A percentile compares a stretch with the other conserved stretches of the same genome.
Evolutionary conservation across 805 yeast genomes (phyloP).

Genomic region (Metschnikowia amazonensis): DNA sequence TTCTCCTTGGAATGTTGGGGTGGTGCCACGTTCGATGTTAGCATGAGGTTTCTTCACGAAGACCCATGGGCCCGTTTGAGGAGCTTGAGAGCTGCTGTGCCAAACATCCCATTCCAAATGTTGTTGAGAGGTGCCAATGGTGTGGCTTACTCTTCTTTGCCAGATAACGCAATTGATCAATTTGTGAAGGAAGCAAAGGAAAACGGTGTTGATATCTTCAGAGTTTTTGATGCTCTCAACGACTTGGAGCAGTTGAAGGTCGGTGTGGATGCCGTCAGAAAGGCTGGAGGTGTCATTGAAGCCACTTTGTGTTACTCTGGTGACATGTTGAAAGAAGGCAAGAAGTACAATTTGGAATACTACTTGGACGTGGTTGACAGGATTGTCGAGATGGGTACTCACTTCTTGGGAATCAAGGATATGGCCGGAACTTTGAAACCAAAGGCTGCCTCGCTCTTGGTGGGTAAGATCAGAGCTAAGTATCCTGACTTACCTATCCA

Average conservation of each 20-base stretch:
- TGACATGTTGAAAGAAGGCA: slow-evolving; percentile 93
- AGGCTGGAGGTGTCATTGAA: slow-evolving; percentile 98
- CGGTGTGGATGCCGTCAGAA: slow-evolving; percentile 96
- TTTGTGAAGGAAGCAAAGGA: slow-evolving; percentile 93
- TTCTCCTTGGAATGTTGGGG: slow-evolving; percentile 99
- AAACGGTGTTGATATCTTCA: slow-evolving; percentile 93
- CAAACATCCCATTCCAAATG: slow-evolving; percentile 99
- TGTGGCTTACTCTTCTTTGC: slow-evolving; percentile 95
- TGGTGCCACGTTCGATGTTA: slow-evolving; percentile 98
- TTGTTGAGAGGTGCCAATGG: slow-evolving; percentile 98
- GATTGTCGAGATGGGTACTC: slow-evolving; percentile 92
- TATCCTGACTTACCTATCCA: slow-evolving; percentile 96
- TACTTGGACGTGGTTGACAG: slow-evolving; percentile 77
- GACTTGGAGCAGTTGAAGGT: slow-evolving; percentile 95
- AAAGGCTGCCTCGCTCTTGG: slow-evolving; percentile 77
- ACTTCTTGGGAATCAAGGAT: slow-evolving; percentile 94
- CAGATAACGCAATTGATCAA: slow-evolving; percentile 98
- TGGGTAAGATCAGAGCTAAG: slow-evolving; percentile 75
- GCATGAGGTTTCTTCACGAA: slow-evolving; percentile 97
- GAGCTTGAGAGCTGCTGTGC: slow-evolving; percentile 81
- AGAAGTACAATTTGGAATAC: slow-evolving; percentile 92
- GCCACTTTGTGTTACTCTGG: slow-evolving; percentile 98
- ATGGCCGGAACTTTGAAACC: slow-evolving; percentile 99
- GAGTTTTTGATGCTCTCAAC: slow-evolving; percentile 96
- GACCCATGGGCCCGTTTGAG: slow-evolving; percentile 98